These are phyloP conservation scores for Erysiphe pulchra DNA, from an alignment of 2,329 filamentous ascomycete genomes.

Conservation along the genomic window DNA sequence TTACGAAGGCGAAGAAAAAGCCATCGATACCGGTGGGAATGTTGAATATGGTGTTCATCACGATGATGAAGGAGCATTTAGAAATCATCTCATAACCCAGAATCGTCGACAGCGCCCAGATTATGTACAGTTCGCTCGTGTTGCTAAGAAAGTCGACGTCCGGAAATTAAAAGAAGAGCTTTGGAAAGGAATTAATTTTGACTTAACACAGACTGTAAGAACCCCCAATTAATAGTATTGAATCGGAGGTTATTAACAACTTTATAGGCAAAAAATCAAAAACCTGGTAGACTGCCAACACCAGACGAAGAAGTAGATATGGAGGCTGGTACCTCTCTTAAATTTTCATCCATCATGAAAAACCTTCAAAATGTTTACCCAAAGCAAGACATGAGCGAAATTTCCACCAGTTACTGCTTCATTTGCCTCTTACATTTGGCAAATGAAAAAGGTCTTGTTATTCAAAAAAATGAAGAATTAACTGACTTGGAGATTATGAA, in stretches of 20 bases:
- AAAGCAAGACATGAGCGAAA: conserved; percentile 67
- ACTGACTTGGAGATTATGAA: conserved; percentile 34
- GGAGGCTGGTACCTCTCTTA: conserved; percentile 22
- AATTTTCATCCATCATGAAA: conserved; percentile 84
- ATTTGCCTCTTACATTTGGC: conserved; percentile 55
- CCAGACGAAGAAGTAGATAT: conserved; percentile 12
- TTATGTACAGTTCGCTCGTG: conserved; percentile 43
- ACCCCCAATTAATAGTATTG: not conserved
- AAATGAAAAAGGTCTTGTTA: conserved; percentile 48
- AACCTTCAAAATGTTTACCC: conserved; percentile 67
- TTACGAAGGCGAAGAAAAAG: conserved; percentile 21
- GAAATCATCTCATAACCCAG: conserved; percentile 40
- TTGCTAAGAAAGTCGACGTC: conserved; percentile 48
- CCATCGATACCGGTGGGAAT: conserved; percentile 23
- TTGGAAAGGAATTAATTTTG: conserved; percentile 39
- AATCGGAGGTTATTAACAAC: no score
- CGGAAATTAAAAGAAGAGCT: conserved; percentile 42
- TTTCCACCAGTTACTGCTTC: conserved; percentile 81
- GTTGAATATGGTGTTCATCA: conserved; percentile 22
- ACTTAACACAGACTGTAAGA: conserved; percentile 21
- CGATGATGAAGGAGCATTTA: conserved; percentile 22
- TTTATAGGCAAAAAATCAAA: conserved; percentile 6
- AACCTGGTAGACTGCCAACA: conserved; percentile 13
- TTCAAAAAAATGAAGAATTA: conserved; percentile 25
- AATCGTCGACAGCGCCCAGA: conserved; percentile 36